Conservation (phyloP, 768 basidiomycete genomes). For the Suillus discolor region DNA sequence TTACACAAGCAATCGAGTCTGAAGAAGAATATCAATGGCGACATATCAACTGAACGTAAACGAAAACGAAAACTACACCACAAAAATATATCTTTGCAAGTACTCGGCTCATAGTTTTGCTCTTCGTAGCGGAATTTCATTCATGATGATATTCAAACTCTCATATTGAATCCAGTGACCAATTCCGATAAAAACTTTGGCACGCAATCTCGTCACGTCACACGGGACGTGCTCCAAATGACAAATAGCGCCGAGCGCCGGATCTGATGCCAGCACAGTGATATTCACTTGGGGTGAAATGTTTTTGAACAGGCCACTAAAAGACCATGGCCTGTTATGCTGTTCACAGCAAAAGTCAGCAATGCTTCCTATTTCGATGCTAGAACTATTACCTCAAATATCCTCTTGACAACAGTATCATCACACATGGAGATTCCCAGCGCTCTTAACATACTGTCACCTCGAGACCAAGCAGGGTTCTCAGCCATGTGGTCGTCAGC, state of each 20-base stretch:
- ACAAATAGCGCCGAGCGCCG: not conserved
- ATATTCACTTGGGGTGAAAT: not conserved
- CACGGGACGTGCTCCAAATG: not conserved
- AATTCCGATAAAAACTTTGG: not conserved
- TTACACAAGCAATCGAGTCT: not conserved
- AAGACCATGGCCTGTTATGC: not conserved
- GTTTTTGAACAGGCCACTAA: not conserved
- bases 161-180: conserved; percentile 10
- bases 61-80: not conserved
- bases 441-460: not conserved
- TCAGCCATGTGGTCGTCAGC: not conserved
- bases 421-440: not conserved
- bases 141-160: conserved; percentile 8
- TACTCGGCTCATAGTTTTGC: not conserved
- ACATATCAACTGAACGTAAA: not conserved
- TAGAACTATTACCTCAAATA: not conserved
- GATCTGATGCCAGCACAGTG: conserved; percentile 3
- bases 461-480: not conserved
- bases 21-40: not conserved
- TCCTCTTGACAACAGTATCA: not conserved
- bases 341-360: not conserved
- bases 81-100: not conserved
- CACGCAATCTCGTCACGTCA: not conserved
- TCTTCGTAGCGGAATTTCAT: conserved; percentile 7
- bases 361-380: not conserved